These are phyloP conservation scores for Globisporangium takayamanum DNA, from an alignment of 352 stramenopile species.

Conservation along the genomic window DNA sequence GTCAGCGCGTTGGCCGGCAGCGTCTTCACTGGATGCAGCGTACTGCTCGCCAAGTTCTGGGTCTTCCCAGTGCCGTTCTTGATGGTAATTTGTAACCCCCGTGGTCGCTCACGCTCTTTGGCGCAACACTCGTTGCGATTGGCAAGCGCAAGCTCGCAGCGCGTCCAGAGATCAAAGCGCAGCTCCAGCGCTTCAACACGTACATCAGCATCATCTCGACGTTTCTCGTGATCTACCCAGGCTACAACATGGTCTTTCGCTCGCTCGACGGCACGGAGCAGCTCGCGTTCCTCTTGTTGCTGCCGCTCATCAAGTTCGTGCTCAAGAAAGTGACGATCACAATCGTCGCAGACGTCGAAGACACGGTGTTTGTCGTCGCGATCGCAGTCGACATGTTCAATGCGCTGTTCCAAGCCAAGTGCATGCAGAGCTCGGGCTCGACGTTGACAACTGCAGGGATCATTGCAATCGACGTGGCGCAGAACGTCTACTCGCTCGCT, in stretches of 20 bases:
- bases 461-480: conserved; percentile 3
- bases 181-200: conserved; percentile 1
- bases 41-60: conserved; percentile 4
- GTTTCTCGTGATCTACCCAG: conserved; percentile 5
- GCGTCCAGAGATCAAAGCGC: conserved; percentile 1
- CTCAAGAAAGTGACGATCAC: not conserved
- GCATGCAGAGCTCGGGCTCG: conserved; percentile 13
- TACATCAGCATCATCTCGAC: not conserved
- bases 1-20: not conserved
- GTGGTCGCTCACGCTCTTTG: conserved; percentile 5
- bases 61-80: conserved; percentile 8
- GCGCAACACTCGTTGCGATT: not conserved
- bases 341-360: conserved; percentile 2
- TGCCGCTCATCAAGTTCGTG: conserved; percentile 5
- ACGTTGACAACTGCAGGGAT: conserved; percentile 16
- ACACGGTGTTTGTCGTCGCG: not conserved
- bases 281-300: conserved; percentile 9
- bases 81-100: conserved; percentile 2
- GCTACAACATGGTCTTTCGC: conserved; percentile 5
- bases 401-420: conserved; percentile 13
- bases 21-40: not conserved
- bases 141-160: conserved; percentile 14
- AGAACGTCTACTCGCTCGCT: conserved; percentile 6
- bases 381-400: conserved; percentile 9
- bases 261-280: not conserved